Base-by-base conservation (phyloP, 106 monocot species). In the Acorus gramineus region DNA sequence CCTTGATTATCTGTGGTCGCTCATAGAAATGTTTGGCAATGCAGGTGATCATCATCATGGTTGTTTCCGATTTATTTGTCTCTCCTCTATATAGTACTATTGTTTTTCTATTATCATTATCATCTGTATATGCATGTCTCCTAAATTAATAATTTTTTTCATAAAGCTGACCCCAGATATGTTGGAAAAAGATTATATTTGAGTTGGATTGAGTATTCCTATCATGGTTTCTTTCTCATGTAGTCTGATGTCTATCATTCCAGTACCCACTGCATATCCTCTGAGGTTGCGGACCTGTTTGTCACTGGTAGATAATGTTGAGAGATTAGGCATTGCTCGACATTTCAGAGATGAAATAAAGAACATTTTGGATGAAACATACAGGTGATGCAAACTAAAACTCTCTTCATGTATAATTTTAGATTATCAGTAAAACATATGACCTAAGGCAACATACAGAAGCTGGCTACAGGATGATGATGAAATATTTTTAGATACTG, bases 241-340 rank as follows among this genome's bases (percentile, higher is more conserved):
- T 54, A 53, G 9, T 64, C 73, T 12, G n/a, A 28, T 28, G 28
- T 28, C 28, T 57, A 9, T 55, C 57, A n/a, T 10, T 63, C 6
- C 77, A 98, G 96, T 98, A 66, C 91, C 96, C 58, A 59, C 87
- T 7, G 46, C 52, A 56, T 88, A 98, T 71, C 85, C 96, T 53
- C 44, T 74, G 9, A 73, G 73, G 55, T 76, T 83, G 48, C 58
- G 70, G 75, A 60, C 73, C 14, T 73, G 75, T 11, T 87, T 98
- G 64, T 63, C 49, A 55, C 65, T 79, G 68, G 58, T 91, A 59
- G 88, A 91, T 65, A 66, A 66, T 50, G 72, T 98, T 73, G 83
- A 91, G 61, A 88, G 64, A 52, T 49, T 91, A 63, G 91, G 96
- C 61, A 69, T 98, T 47, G 68, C 78, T 67, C 63, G 49, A 10